Base-by-base conservation (phyloP, 352 stramenopile genomes). In the Thraustochytrium sp. region DNA sequence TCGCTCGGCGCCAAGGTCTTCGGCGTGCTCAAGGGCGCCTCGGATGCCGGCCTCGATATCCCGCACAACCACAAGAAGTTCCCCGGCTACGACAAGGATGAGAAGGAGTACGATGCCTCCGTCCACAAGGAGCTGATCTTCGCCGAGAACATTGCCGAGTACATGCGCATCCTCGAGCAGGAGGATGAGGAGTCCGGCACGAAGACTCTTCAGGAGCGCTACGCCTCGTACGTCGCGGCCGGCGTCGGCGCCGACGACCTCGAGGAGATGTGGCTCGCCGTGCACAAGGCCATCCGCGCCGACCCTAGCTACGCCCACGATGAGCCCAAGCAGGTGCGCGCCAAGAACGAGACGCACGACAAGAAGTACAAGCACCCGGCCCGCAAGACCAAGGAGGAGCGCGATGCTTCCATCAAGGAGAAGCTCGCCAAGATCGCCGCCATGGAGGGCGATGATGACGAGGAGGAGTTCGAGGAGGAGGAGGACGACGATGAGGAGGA, bases 81-180 rank as follows among this genome's bases (percentile, higher is more conserved):
- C 94, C 96, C 96, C 53, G 97, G 97, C 80, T 99, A 99, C 91
- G 96, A 98, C 89, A 92, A 94, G 82, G 96, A 99, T 87, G 92
- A 96, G 89, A 99, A 99, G 92, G 92, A 93, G 85, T 99, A 98
- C 91, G 96, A 99, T 88, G 95, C 96, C 72, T 95, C 98, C 86
- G 96, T 96, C 85, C 96, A 98, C 92, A 93, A 93, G 84, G 94
- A 98, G 89, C 94, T 94, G 64, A 99, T 99, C 94, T 97, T 98
- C 87, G 97, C 96, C 80, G 90, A 96, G 80, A 96, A 99, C 90
- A 91, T 99, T 36, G 91, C 92, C 62, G 96, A 99, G 88, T 98
- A 99, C 94, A 99, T 99, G 96, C 96, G 98, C 89, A 96, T 98
- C 88, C 91, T 99, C 31, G 95, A 98, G 90, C 96, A 99, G 88